A percentile compares a stretch with the other conserved stretches of the same genome.
phyloP scores from a whole-genome alignment of 2,329 filamentous ascomycete genomes.

The Colletotrichum scovillei region DNA sequence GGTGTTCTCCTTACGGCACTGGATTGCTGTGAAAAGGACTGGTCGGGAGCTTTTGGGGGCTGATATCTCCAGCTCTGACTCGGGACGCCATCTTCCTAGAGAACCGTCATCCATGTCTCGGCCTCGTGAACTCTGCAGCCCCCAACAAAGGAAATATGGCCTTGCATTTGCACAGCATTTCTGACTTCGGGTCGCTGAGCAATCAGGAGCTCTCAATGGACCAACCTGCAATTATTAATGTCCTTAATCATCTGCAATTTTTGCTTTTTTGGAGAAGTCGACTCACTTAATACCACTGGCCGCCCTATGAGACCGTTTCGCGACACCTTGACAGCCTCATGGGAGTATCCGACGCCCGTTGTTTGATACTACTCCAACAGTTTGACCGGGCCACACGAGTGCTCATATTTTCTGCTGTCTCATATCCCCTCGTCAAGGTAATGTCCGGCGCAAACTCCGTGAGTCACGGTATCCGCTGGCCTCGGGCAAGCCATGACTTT shows the following conservation, averaged over 20 bases:
- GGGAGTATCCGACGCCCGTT: neutral
- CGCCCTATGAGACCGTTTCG: slow-evolving; percentile 17
- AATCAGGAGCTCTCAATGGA: slow-evolving; percentile 3
- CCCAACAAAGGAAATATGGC: neutral
- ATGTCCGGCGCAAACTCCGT: slow-evolving; percentile 8
- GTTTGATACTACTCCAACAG: neutral
- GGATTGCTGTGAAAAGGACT: slow-evolving; percentile 30
- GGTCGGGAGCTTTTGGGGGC: slow-evolving; percentile 15
- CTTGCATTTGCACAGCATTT: neutral
- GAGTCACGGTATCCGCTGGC: slow-evolving; percentile 7
- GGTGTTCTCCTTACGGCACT: neutral
- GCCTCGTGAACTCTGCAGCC: slow-evolving; percentile 8
- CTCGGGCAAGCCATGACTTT: slow-evolving; percentile 11
- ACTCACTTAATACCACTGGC: slow-evolving; percentile 16
- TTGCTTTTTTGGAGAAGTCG: slow-evolving; percentile 4
- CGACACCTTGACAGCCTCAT: neutral
- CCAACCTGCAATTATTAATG: neutral
- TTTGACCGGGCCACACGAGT: neutral
- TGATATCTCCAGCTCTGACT: slow-evolving; percentile 30
- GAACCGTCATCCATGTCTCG: neutral
- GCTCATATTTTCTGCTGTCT: neutral
- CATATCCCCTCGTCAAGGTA: neutral
- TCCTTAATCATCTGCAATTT: neutral
- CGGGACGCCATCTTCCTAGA: slow-evolving; percentile 18
- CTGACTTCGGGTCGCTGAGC: neutral